Conservation (phyloP, 768 basidiomycete species). For the Termitomyces sp. region DNA sequence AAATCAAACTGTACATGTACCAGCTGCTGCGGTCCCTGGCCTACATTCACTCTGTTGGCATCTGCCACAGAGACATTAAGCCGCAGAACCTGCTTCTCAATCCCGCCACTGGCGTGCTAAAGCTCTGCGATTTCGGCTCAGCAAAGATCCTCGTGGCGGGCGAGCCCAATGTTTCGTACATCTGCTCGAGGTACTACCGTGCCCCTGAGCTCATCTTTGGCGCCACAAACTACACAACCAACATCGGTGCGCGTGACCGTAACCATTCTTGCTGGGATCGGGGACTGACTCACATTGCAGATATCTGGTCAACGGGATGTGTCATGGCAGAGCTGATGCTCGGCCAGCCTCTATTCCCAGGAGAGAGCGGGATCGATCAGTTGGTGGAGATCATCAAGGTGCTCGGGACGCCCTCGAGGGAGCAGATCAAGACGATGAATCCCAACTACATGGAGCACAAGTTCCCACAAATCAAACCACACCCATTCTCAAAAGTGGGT, state of each 20-base stretch:
- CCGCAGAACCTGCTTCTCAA: constrained; percentile 98
- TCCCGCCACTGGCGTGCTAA: constrained; percentile 93
- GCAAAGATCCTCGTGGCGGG: constrained; percentile 98
- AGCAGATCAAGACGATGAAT: constrained; percentile 99
- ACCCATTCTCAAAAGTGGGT: constrained; percentile 92
- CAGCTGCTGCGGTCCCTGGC: constrained; percentile 96
- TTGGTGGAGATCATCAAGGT: constrained; percentile 99
- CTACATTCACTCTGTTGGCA: constrained; percentile 99
- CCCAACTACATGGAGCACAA: constrained; percentile 99
- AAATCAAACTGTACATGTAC: constrained; percentile 99
- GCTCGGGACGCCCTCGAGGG: constrained; percentile 94
- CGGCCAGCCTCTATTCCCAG: constrained; percentile 97
- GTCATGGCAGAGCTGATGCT: constrained; percentile 99
- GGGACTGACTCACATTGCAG: constrained; percentile 32
- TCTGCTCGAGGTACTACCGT: constrained; percentile 98
- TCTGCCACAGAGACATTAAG: constrained; percentile 99
- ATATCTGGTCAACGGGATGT: constrained; percentile 99
- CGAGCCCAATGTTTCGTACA: constrained; percentile 99
- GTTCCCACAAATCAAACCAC: constrained; percentile 99
- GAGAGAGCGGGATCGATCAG: constrained; percentile 98
- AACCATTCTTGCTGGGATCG: background rate
- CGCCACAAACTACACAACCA: constrained; percentile 99
- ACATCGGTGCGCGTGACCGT: constrained; percentile 70
- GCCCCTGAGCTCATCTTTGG: constrained; percentile 99
- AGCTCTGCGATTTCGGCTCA: constrained; percentile 98